phyloP scores from a whole-genome alignment of 768 basidiomycete species.

The Dendrothele bispora region DNA sequence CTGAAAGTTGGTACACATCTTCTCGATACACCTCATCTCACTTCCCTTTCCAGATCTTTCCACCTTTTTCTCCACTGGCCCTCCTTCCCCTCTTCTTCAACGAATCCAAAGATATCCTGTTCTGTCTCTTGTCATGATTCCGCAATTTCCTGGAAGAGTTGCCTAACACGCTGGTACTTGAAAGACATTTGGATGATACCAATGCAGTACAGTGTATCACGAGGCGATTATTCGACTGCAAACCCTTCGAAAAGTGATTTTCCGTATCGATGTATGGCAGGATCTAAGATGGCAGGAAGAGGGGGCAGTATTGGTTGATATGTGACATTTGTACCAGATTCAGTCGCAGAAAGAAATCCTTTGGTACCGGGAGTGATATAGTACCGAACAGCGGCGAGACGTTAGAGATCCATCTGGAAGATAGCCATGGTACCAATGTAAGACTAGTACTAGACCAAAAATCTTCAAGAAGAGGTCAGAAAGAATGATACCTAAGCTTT shows the following conservation, averaged over 20 bases:
- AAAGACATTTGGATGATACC: constrained; percentile 71
- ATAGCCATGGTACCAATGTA: constrained; percentile 82
- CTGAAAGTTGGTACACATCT: no score
- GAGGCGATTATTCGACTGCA: constrained; percentile 56
- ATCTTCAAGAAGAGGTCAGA: constrained; percentile 39
- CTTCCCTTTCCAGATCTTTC: constrained; percentile 73
- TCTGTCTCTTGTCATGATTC: constrained; percentile 59
- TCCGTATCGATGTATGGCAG: constrained; percentile 75
- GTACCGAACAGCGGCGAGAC: constrained; percentile 80
- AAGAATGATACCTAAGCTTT: not conserved
- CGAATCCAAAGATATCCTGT: constrained; percentile 1
- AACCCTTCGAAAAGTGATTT: constrained; percentile 75
- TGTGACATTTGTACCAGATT: constrained; percentile 28
- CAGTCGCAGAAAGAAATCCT: constrained; percentile 62
- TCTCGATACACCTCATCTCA: constrained; percentile 73
- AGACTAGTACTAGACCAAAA: constrained; percentile 71
- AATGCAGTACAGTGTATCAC: constrained; percentile 88
- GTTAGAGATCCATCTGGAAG: constrained; percentile 90
- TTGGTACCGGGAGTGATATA: constrained; percentile 74
- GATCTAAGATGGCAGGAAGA: constrained; percentile 25
- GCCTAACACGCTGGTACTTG: constrained; percentile 63
- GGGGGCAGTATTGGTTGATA: no score
- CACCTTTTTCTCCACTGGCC: constrained; percentile 74
- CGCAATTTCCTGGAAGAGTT: constrained; percentile 48
- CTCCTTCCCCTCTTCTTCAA: not conserved